Evolutionary conservation across 1,284 basidiomycete species (phyloP), one percentile per base, ranked within the genome.

Genomic region (Boletus coffeatus): DNA sequence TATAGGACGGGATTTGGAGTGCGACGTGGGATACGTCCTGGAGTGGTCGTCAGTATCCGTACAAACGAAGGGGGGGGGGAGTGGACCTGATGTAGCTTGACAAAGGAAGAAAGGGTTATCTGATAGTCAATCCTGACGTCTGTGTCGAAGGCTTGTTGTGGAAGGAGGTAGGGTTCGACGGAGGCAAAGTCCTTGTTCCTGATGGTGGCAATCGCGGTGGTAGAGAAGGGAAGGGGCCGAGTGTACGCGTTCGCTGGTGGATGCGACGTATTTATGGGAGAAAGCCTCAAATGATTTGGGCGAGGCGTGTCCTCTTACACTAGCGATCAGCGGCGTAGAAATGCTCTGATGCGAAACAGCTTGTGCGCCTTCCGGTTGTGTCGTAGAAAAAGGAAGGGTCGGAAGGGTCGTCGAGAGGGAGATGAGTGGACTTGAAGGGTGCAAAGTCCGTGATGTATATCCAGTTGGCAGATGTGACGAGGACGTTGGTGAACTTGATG

Each of bases 331-430:
- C 84, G 2, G 89, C 87, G 75, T 92, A 98, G 79, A 99, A 99
- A 9, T 97, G 83, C 71, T 99, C 97, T 0, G 97, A 97, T 0
- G 97, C 97, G 63, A 99, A 81, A 71, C 98, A 98, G 74, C 96
- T 99, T 3, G 93, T 96, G 5, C 97, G 83, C 9, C 93, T 82
- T 1, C 92, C 94, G 8, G 93, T 95, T 2, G 94, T 96, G 75
- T 99, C 97, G 75, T 96, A 99, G 83, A 91, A 99, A 80, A 96
- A 97, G 5, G 94, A 95, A 75, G 98, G 99, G 77, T 98, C 96
- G 5, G 95, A 89, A 0, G 97, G 97, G 72, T 99, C 96, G 72
- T 99, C 94, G 48, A 98, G 85, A 0, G 97, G 97, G 6, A 99
- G 85, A 71, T 87, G 94, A 1, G 94, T 95, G 0, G 96, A 97